phyloP scores from a whole-genome alignment of 805 yeast genomes.

The Pachysolen tannophilus region DNA sequence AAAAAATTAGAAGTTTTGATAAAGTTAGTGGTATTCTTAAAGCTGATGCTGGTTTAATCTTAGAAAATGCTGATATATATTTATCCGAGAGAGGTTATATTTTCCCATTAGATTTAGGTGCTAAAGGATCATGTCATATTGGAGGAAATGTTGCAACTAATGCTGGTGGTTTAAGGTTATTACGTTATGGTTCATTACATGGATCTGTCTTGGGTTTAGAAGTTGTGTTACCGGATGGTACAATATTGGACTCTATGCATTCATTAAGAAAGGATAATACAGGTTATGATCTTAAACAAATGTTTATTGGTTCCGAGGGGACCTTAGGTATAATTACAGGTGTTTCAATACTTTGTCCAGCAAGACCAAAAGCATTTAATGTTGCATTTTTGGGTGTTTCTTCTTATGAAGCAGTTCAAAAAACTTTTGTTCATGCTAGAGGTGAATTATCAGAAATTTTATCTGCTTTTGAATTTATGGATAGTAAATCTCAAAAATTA shows the following conservation, averaged over 20 bases:
- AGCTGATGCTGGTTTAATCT: slow-evolving; percentile 84
- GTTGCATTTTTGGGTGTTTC: slow-evolving; percentile 84
- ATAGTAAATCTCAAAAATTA: slow-evolving; percentile 54
- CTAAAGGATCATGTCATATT: slow-evolving; percentile 93
- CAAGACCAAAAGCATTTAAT: slow-evolving; percentile 77
- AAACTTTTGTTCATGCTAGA: slow-evolving; percentile 73
- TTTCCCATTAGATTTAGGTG: slow-evolving; percentile 91
- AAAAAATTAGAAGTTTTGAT: slow-evolving; percentile 78
- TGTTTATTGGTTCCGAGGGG: slow-evolving; percentile 93
- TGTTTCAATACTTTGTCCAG: slow-evolving; percentile 81
- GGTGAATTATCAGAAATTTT: slow-evolving; percentile 74
- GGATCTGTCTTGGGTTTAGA: slow-evolving; percentile 89
- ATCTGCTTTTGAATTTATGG: slow-evolving; percentile 95
- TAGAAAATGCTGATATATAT: slow-evolving; percentile 76
- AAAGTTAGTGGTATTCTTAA: slow-evolving; percentile 75
- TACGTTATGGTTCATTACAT: slow-evolving; percentile 87
- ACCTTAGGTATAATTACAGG: slow-evolving; percentile 88
- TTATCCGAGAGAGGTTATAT: slow-evolving; percentile 78
- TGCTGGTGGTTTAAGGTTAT: slow-evolving; percentile 88
- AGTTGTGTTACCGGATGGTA: slow-evolving; percentile 89
- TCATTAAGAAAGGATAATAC: slow-evolving; percentile 91
- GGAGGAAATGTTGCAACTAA: slow-evolving; percentile 95
- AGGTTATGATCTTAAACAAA: slow-evolving; percentile 87
- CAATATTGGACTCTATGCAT: slow-evolving; percentile 69
- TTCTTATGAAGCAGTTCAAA: slow-evolving; percentile 75